A percentile compares a stretch with the other conserved stretches of the same genome.
Conservation (phyloP, 345 rosid genomes). For the Eucalyptus coolabah region DNA sequence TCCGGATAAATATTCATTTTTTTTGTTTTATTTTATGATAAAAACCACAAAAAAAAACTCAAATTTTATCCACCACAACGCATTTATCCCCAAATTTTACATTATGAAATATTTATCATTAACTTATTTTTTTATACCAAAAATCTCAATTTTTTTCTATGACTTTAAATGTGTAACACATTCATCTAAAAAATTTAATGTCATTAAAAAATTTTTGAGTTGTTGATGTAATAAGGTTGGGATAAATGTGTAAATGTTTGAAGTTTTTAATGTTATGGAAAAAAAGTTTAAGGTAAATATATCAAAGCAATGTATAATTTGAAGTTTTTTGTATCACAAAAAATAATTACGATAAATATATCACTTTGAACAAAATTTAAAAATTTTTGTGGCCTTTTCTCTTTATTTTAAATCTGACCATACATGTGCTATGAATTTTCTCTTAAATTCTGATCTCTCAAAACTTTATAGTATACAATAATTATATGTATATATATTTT, state of each 20-base stretch:
- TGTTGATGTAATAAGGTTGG: too few relatives aligned
- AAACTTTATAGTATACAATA: not conserved
- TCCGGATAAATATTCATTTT: not conserved
- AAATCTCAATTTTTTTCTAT: too few relatives aligned
- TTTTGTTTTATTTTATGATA: not conserved
- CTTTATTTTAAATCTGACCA: not conserved
- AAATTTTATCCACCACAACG: rapidly evolving
- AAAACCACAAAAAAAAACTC: too few relatives aligned
- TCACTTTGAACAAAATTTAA: rapidly evolving
- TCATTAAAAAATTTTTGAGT: too few relatives aligned
- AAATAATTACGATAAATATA: rapidly evolving
- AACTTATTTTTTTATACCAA: too few relatives aligned
- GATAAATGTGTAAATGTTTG: too few relatives aligned
- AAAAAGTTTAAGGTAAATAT: rapidly evolving
- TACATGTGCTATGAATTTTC: not conserved
- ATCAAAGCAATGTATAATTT: rapidly evolving
- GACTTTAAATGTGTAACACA: too few relatives aligned
- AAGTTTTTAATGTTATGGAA: too few relatives aligned
- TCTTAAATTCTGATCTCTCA: not conserved
- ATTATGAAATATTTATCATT: too few relatives aligned
- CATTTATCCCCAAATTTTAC: too few relatives aligned
- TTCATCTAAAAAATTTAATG: too few relatives aligned
- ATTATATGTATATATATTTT: not conserved
- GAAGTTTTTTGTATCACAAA: too few relatives aligned
- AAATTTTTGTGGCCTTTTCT: rapidly evolving